phyloP scores from a whole-genome alignment of 768 basidiomycete genomes.

The Boletus rubropictus region DNA sequence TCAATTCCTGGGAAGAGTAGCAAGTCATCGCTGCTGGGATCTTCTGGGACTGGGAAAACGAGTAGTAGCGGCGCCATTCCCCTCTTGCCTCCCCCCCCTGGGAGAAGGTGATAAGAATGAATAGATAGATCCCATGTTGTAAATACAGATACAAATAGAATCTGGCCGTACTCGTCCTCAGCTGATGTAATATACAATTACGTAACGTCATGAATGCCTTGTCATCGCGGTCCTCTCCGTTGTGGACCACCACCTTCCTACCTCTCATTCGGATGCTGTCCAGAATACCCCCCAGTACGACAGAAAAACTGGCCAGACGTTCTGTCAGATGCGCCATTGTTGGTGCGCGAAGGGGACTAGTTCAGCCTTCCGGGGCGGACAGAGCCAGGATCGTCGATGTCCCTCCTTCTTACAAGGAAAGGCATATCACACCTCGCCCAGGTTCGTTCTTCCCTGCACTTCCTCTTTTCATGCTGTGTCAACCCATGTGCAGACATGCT shows the following conservation, averaged over 20 bases:
- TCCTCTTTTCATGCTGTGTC: background rate
- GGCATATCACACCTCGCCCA: slow-evolving; percentile 61
- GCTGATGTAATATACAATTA: slow-evolving; percentile 15
- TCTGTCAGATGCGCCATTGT: slow-evolving; percentile 19
- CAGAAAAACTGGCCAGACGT: slow-evolving; percentile 25
- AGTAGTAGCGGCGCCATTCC: slow-evolving; percentile 45
- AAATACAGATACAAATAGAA: too few relatives aligned
- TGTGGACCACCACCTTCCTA: slow-evolving; percentile 11
- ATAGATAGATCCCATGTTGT: too few relatives aligned
- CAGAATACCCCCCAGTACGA: slow-evolving; percentile 41
- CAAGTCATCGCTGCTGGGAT: slow-evolving; percentile 36
- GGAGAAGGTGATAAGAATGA: slow-evolving; percentile 33
- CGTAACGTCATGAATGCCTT: slow-evolving; percentile 10
- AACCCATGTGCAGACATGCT: slow-evolving; percentile 61
- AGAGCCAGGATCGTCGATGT: slow-evolving; percentile 79
- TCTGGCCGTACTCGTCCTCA: slow-evolving; percentile 9
- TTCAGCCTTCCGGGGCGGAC: slow-evolving; percentile 79
- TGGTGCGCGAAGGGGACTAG: slow-evolving; percentile 51
- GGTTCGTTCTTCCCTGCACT: slow-evolving; percentile 38
- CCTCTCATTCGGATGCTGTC: slow-evolving; percentile 45
- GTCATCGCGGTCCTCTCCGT: slow-evolving; percentile 3
- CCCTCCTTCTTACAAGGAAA: slow-evolving; percentile 65
- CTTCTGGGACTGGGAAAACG: slow-evolving; percentile 23
- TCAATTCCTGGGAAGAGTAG: slow-evolving; percentile 76
- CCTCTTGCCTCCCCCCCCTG: slow-evolving; percentile 80